These are phyloP conservation scores for Nidula niveotomentosa DNA, from an alignment of 1,284 basidiomycete species.

Conservation along the genomic window DNA sequence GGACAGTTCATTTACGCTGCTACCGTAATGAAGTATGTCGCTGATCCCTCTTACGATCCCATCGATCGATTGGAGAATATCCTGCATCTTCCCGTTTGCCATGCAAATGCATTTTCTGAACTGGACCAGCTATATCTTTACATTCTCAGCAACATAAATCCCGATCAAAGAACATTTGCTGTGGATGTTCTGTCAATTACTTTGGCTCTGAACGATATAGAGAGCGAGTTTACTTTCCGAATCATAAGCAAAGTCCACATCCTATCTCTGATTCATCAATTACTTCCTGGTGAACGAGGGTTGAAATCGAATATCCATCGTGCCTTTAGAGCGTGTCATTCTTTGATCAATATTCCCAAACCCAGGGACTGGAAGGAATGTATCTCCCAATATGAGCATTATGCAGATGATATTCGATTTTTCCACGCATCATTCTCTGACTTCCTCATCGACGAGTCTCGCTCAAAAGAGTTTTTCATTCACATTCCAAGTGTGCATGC, in stretches of 20 bases:
- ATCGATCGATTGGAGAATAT: not conserved
- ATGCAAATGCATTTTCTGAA: not conserved
- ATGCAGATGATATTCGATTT: not conserved
- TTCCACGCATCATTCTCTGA: not conserved
- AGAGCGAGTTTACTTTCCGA: too few species aligned
- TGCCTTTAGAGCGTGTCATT: not conserved
- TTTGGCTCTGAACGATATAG: not conserved
- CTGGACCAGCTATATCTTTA: not conserved
- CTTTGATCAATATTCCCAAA: not conserved
- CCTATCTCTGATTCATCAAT: not conserved
- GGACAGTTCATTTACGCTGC: not conserved
- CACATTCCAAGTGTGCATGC: too few species aligned
- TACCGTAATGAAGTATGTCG: not conserved
- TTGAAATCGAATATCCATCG: not conserved
- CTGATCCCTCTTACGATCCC: not conserved
- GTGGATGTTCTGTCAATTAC: not conserved
- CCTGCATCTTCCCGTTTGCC: not conserved
- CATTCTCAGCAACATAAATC: not conserved
- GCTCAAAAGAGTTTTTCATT: not conserved
- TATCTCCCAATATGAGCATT: too few species aligned
- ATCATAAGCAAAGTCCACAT: too few species aligned
- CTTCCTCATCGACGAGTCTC: not conserved
- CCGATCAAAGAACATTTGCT: too few species aligned
- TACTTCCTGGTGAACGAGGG: not conserved
- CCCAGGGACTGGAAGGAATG: too few species aligned